Evolutionary conservation across 306 rosid species (phyloP), one percentile per base, ranked within the genome.

Genomic region (Vigna radiata): DNA sequence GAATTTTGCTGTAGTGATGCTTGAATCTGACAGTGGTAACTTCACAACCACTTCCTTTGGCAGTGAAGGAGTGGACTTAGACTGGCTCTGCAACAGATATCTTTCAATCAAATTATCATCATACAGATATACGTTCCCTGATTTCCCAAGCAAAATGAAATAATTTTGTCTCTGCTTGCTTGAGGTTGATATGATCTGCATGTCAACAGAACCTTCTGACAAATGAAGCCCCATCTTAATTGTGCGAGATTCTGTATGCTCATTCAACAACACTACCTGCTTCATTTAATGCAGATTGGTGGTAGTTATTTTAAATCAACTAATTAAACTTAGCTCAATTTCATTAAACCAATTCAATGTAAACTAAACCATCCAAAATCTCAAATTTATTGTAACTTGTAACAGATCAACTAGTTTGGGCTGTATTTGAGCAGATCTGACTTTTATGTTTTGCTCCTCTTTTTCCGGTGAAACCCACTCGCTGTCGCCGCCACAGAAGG

Each of bases 261-360:
- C 98, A 70, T 88, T 91, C 86, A 94, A 77, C 82, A 94, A 77
- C 61, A 90, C 77, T 36, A 90, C 90, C 97, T 91, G 91, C 70
- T 64, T 65, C 89, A 67, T 44, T 27, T 18, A 48, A 65, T n/a
- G 17, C 47, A 17, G 2, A 18, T 39, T 65, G 4, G 25, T 64
- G 41, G 31, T 64, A 39, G 70, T 18, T 39, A 64, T 64, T 25
- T 64, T 36, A n/a, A 33, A 63, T 36, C 10, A n/a, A 1, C 31
- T 39, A 37, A 64, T 18, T 39, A 64, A 64, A 17, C 29, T 48
- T 4, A n/a, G n/a, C 31, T 9, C 29, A 37, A 64, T n/a, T 65
- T 65, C 71, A 65, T 41, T 19, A 17, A 44, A 23, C 44, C 67
- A 56, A 37, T 37, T 17, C 29, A 65, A 12, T 70, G 59, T 27